Evolutionary conservation across 2,329 filamentous ascomycete genomes (phyloP), one percentile per base, ranked within the genome.

Genomic region (Epichloe brachyelytri): DNA sequence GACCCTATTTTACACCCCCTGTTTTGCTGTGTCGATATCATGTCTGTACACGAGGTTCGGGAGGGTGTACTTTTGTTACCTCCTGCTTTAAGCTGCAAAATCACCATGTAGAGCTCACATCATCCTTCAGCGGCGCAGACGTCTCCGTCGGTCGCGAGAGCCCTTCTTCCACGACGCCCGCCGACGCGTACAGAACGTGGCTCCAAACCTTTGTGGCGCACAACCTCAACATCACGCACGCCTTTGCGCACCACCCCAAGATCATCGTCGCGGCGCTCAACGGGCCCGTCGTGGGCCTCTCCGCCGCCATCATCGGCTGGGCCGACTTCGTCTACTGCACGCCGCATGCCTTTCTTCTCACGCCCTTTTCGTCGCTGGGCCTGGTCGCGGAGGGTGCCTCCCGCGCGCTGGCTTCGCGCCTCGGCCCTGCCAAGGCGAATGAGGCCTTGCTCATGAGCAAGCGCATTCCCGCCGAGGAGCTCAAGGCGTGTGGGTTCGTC

Each of bases 401-500:
- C 15, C 73, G 82, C 51, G 88, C 83, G 0, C 84, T 97, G 52
- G 87, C 93, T 14, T 78, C 85, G 60, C 74, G 91, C 0, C 74
- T 97, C 22, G 93, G 93, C 1, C 77, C 88, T 48, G 73, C 79
- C 53, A 86, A 87, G 64, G 90, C 89, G 10, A 95, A 94, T 63
- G 93, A 97, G 74, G 91, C 93, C 12, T 76, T 97, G 12, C 82
- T 98, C 58, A 93, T 95, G 85, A 89, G 85, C 61, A 86, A 85
- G 67, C 77, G 82, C 43, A 86, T 97, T 59, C 65, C 74, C 0
- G 79, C 79, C 33, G 79, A 83, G 22, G 88, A 95, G 63, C 74
- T 97, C 33, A 73, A 90, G 55, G 71, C 76, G 8, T 77, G 79
- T 3, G 90, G 91, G 0, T 97, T 88, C 62, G 87, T 94, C 43